Conservation (phyloP, 768 basidiomycete species). For the Botryobasidium botryosum region DNA sequence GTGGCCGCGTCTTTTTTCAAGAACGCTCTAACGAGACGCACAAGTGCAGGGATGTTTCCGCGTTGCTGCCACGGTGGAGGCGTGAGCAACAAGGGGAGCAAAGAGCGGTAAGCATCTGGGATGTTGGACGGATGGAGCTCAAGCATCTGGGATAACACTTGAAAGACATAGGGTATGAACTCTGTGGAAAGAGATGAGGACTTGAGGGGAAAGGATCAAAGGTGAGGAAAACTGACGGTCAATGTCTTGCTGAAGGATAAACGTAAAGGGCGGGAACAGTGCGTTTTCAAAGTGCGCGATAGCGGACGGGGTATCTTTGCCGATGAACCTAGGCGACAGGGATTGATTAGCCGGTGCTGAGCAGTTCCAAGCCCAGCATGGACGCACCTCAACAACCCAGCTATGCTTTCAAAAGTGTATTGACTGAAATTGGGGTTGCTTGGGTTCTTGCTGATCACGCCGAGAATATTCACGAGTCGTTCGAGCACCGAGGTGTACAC, state of each 20-base stretch:
- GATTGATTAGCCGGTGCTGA: not conserved
- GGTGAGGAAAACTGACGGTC: conserved; percentile 41
- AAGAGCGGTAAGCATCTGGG: conserved; percentile 57
- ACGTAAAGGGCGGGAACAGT: conserved; percentile 73
- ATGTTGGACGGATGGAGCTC: conserved; percentile 49
- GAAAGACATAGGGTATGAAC: conserved; percentile 95
- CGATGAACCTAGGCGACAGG: conserved; percentile 81
- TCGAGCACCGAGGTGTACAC: conserved; percentile 45
- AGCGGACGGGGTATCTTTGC: conserved; percentile 46
- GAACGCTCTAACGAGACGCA: conserved; percentile 73
- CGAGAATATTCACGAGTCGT: conserved; percentile 68
- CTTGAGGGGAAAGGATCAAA: not conserved
- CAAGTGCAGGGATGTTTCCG: conserved; percentile 87
- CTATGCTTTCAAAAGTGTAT: conserved; percentile 90
- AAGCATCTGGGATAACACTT: conserved; percentile 90
- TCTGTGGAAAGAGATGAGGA: conserved; percentile 29
- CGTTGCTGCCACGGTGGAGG: conserved; percentile 85
- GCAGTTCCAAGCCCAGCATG: not conserved
- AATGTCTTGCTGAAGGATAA: conserved; percentile 83
- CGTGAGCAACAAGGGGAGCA: conserved; percentile 70
- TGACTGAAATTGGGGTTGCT: conserved; percentile 97
- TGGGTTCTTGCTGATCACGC: conserved; percentile 84
- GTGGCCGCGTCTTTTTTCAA: conserved; percentile 47
- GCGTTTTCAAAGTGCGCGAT: conserved; percentile 60
- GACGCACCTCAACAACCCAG: conserved; percentile 70